These are phyloP conservation scores for Phytopythium vexans DNA, from an alignment of 352 stramenopile genomes.

Conservation along the genomic window DNA sequence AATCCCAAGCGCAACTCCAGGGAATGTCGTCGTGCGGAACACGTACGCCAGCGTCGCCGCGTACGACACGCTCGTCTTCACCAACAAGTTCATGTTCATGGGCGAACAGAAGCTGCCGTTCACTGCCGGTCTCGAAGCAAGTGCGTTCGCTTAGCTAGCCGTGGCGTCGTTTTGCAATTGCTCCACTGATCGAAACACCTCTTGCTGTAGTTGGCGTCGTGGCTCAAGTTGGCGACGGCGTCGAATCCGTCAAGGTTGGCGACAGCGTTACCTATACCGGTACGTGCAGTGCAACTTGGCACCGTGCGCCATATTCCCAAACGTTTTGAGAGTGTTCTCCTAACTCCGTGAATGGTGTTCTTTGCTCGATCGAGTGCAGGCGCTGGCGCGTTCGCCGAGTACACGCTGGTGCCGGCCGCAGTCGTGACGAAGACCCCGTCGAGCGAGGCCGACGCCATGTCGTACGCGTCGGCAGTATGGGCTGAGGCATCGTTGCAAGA, in stretches of 20 bases:
- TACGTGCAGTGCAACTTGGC: not conserved
- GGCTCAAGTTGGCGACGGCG: no score
- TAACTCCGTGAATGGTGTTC: not conserved
- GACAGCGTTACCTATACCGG: slow-evolving; percentile 7
- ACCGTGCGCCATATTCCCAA: not conserved
- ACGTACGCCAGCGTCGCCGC: not conserved
- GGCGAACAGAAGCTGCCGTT: slow-evolving; percentile 48
- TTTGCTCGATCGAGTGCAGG: slow-evolving; percentile 4
- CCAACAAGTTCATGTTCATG: slow-evolving; percentile 44
- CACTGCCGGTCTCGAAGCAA: slow-evolving; percentile 42
- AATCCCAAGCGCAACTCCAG: slow-evolving; percentile 11
- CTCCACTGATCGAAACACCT: no score
- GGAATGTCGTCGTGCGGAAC: no score
- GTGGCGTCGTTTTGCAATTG: no score
- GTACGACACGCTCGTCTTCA: slow-evolving; percentile 24
- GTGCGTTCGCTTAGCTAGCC: slow-evolving; percentile 31
- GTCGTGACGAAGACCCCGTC: slow-evolving; percentile 20
- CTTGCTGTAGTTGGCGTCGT: slow-evolving; percentile 5
- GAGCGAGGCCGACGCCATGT: slow-evolving; percentile 14
- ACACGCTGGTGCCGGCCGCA: slow-evolving; percentile 23
- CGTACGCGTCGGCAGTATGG: slow-evolving; percentile 33
- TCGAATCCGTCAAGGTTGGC: no score
- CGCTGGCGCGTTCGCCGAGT: slow-evolving; percentile 45
- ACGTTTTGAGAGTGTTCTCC: not conserved
- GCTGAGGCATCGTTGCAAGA: slow-evolving; percentile 33